Conservation (phyloP, 2,329 filamentous ascomycete genomes). For the Sarocladiaceae sp. region DNA sequence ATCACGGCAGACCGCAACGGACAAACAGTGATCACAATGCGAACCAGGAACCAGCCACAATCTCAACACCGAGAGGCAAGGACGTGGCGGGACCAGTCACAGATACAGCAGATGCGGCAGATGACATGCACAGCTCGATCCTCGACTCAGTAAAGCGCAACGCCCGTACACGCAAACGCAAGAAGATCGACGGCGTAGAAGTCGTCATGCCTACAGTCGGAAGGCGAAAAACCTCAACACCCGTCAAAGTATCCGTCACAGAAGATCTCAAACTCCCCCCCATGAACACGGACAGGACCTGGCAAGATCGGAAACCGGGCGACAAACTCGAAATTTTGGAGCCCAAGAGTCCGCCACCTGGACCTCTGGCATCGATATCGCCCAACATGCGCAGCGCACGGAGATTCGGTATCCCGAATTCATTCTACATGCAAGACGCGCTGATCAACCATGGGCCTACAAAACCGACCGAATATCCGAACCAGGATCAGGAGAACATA, state of each 20-base stretch:
- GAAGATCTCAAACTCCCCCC: conserved; percentile 24
- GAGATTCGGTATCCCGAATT: conserved; percentile 16
- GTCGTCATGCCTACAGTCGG: conserved; percentile 19
- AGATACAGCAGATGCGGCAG: neutral
- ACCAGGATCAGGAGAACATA: conserved; percentile 8
- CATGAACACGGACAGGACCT: conserved; percentile 19
- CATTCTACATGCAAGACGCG: conserved; percentile 20
- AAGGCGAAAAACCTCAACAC: neutral
- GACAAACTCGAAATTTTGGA: conserved; percentile 23
- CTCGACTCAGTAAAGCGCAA: conserved; percentile 46
- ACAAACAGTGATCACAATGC: conserved; percentile 1
- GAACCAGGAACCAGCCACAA: neutral
- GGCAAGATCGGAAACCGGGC: conserved; percentile 15
- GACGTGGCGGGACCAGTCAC: neutral
- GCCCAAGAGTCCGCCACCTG: conserved; percentile 21
- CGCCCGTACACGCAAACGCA: conserved; percentile 42
- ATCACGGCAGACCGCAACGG: conserved; percentile 22
- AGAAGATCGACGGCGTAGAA: conserved; percentile 38
- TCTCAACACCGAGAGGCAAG: neutral
- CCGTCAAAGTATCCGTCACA: conserved; percentile 10
- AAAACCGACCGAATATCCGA: neutral
- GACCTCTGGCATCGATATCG: conserved; percentile 25
- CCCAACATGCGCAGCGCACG: conserved; percentile 23
- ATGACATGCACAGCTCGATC: conserved; percentile 35
- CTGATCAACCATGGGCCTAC: conserved; percentile 13